phyloP scores from a whole-genome alignment of 352 stramenopile species.

The Phytopythium vexans region DNA sequence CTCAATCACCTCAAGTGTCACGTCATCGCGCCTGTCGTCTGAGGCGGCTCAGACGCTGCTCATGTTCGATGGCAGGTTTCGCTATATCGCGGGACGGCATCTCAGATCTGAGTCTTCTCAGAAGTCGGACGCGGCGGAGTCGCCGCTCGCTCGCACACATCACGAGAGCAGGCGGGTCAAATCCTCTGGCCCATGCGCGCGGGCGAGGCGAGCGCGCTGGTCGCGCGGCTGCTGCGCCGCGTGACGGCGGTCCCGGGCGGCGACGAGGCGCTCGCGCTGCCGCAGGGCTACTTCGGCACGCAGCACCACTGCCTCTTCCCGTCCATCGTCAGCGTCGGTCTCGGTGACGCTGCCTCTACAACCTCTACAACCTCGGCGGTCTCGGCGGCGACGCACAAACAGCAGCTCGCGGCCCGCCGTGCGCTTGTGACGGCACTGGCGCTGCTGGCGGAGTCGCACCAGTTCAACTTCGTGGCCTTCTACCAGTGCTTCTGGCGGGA shows the following conservation, averaged over 20 bases:
- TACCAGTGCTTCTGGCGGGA: slow-evolving; percentile 6
- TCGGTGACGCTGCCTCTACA: not conserved
- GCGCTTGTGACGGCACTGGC: slow-evolving; percentile 5
- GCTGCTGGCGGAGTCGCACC: not conserved
- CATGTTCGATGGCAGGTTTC: too few species aligned
- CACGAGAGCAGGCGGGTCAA: too few species aligned
- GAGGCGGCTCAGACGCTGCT: too few species aligned
- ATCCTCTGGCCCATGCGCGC: not conserved
- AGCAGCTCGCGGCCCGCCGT: slow-evolving; percentile 5
- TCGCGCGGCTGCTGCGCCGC: slow-evolving; percentile 3
- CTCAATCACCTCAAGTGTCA: too few species aligned
- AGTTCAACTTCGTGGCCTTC: slow-evolving; percentile 4
- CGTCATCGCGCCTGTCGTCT: too few species aligned
- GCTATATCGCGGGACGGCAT: too few species aligned
- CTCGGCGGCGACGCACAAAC: not conserved
- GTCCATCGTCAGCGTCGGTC: slow-evolving; percentile 6
- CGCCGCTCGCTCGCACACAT: too few species aligned
- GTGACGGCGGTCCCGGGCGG: slow-evolving; percentile 1
- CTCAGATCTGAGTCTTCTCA: too few species aligned
- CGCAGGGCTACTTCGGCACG: slow-evolving; percentile 7
- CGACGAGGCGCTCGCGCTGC: slow-evolving; percentile 4
- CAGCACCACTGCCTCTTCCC: slow-evolving; percentile 6
- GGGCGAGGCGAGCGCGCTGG: not conserved
- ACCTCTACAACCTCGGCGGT: not conserved
- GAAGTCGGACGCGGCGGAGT: too few species aligned